Percentiles rank a stretch among this genome's conserved stretches.
These are phyloP conservation scores for Euphorbia peplus DNA, from an alignment of 345 rosid species.

Conservation along the genomic window DNA sequence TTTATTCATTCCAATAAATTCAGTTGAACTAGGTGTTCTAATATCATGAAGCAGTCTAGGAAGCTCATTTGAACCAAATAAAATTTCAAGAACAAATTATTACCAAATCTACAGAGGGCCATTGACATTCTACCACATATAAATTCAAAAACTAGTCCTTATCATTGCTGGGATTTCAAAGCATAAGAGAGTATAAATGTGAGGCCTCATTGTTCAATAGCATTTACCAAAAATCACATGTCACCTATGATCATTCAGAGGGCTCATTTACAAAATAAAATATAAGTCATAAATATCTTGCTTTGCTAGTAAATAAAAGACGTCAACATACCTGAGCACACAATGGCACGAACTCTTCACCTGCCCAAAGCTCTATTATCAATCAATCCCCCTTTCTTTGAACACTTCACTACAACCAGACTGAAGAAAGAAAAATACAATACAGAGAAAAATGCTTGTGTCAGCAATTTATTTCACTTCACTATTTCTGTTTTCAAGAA, in stretches of 20 bases:
- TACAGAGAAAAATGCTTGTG: neutral
- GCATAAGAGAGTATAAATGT: neutral
- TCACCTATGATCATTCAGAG: neutral
- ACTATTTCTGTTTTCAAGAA: neutral
- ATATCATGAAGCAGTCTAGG: too few relatives aligned
- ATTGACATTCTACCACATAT: neutral
- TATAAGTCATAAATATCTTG: neutral
- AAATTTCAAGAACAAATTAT: neutral
- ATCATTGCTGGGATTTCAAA: neutral
- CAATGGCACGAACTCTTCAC: constrained; percentile 6
- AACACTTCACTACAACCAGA: neutral
- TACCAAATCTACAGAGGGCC: neutral
- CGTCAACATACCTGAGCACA: constrained; percentile 3
- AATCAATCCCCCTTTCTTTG: neutral
- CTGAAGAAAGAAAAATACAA: neutral
- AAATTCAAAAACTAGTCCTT: too few relatives aligned
- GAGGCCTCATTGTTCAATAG: neutral
- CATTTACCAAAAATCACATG: neutral
- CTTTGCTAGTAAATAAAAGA: neutral
- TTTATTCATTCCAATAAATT: too few relatives aligned
- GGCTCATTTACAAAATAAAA: neutral
- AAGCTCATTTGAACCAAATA: neutral
- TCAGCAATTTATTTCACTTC: neutral
- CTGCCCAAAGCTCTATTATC: constrained; percentile 3
- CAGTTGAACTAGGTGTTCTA: neutral